These are phyloP conservation scores for Lepidium didymum DNA, from an alignment of 345 rosid genomes.

Conservation along the genomic window DNA sequence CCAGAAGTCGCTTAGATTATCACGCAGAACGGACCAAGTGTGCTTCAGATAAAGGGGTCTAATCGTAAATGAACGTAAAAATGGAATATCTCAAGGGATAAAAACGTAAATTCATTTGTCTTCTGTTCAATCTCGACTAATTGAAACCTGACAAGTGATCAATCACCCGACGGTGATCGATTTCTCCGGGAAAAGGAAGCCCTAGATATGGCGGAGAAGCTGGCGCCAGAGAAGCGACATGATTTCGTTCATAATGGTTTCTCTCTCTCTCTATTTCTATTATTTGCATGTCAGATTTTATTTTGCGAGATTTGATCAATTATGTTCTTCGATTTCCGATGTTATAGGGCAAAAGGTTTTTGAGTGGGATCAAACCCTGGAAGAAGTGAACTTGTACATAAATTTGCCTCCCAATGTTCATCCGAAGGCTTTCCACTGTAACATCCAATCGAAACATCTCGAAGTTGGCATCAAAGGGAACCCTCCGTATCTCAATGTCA, in stretches of 20 bases:
- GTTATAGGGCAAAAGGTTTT: constrained; percentile 61
- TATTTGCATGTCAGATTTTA: not conserved
- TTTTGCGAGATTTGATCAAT: constrained; percentile 1
- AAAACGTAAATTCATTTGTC: not conserved
- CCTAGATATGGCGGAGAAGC: constrained; percentile 33
- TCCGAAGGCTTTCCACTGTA: constrained; percentile 73
- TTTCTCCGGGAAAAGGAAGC: not conserved
- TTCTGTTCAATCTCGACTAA: not conserved
- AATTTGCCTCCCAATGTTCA: constrained; percentile 59
- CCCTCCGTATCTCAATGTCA: constrained; percentile 86
- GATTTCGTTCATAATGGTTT: constrained; percentile 28
- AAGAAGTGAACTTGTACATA: constrained; percentile 78
- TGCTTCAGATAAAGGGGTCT: not conserved
- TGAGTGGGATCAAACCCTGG: constrained; percentile 95
- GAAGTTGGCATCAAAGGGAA: constrained; percentile 95
- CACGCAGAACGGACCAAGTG: not conserved
- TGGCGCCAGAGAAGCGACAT: constrained; percentile 34
- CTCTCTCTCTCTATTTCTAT: not conserved
- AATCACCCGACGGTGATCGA: not conserved
- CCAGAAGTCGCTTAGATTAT: too few species aligned
- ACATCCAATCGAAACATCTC: constrained; percentile 72
- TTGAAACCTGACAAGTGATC: not conserved
- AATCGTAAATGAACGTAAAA: too few species aligned
- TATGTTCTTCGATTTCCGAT: not conserved
- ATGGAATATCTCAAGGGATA: not conserved